Percentiles rank a stretch among this genome's conserved stretches.
Evolutionary conservation across 2,329 filamentous ascomycete genomes (phyloP).

Genomic region (Domatiomyces globalis): DNA sequence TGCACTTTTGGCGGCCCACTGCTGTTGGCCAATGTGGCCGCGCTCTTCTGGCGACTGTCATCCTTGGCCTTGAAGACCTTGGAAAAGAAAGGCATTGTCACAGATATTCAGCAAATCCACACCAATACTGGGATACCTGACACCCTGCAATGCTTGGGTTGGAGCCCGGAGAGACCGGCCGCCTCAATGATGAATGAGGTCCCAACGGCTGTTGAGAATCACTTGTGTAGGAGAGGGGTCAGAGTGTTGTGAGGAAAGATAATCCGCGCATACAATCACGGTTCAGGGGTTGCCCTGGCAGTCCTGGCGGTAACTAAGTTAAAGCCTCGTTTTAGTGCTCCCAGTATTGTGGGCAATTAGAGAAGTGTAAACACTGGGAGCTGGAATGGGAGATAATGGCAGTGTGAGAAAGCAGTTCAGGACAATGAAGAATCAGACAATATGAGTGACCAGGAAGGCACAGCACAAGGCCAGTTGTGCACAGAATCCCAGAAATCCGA

Average conservation of each 20-base stretch:
- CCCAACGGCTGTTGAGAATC: background rate
- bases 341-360: background rate
- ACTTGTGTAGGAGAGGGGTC: background rate
- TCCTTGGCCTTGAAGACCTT: conserved; percentile 63
- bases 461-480: background rate
- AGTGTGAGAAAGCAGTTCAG: background rate
- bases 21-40: conserved; percentile 36
- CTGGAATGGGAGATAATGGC: background rate
- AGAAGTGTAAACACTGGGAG: background rate
- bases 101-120: background rate
- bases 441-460: background rate
- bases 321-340: background rate
- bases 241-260: background rate
- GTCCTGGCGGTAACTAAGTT: background rate
- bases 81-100: conserved; percentile 43
- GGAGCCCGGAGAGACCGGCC: background rate
- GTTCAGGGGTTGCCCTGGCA: background rate
- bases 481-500: background rate
- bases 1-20: conserved; percentile 52
- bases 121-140: background rate
- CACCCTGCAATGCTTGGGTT: background rate
- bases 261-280: background rate
- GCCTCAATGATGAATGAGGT: background rate
- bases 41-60: conserved; percentile 46
- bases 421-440: background rate